These are phyloP conservation scores for Phytophthora fragariaefolia DNA, from an alignment of 352 stramenopile genomes.

Conservation along the genomic window DNA sequence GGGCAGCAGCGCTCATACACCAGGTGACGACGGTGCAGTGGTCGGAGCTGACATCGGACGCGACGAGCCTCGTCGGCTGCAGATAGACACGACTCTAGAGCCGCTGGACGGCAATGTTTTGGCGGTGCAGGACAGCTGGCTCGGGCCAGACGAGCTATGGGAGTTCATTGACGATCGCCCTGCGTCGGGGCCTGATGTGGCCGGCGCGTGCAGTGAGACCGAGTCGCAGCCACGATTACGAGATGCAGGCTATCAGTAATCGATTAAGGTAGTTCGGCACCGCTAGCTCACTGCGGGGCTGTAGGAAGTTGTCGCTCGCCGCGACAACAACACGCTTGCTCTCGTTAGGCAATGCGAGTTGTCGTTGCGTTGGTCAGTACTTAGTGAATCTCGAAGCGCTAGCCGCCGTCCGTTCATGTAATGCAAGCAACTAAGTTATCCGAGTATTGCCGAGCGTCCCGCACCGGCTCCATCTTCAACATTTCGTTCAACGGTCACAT, in stretches of 20 bases:
- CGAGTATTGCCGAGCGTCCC: too few relatives aligned
- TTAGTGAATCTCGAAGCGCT: too few relatives aligned
- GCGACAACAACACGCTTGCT: too few relatives aligned
- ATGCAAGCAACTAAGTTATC: too few relatives aligned
- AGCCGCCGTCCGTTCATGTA: too few relatives aligned
- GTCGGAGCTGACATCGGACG: slow-evolving; percentile 6
- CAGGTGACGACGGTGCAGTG: slow-evolving; percentile 3
- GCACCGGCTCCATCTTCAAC: slow-evolving; percentile 34
- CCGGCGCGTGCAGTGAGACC: slow-evolving; percentile 2
- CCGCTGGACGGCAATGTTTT: slow-evolving; percentile 24
- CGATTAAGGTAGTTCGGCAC: too few relatives aligned
- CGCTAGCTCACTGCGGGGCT: too few relatives aligned
- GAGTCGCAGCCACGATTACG: slow-evolving; percentile 4
- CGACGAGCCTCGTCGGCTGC: slow-evolving; percentile 1
- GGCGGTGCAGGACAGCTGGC: slow-evolving; percentile 28
- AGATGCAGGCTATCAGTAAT: slow-evolving; percentile 14
- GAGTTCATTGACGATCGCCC: slow-evolving; percentile 22
- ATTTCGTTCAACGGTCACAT: too few relatives aligned
- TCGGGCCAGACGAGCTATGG: slow-evolving; percentile 26
- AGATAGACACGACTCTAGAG: slow-evolving; percentile 20
- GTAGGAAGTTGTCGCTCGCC: too few relatives aligned
- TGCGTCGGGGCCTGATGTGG: slow-evolving; percentile 9
- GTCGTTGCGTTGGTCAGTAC: too few relatives aligned
- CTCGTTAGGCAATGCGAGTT: not conserved
- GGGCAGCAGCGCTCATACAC: slow-evolving; percentile 12